Evolutionary conservation across 441 rosid species (phyloP), one percentile per base, ranked within the genome.

Genomic region (Breynia disticha): DNA sequence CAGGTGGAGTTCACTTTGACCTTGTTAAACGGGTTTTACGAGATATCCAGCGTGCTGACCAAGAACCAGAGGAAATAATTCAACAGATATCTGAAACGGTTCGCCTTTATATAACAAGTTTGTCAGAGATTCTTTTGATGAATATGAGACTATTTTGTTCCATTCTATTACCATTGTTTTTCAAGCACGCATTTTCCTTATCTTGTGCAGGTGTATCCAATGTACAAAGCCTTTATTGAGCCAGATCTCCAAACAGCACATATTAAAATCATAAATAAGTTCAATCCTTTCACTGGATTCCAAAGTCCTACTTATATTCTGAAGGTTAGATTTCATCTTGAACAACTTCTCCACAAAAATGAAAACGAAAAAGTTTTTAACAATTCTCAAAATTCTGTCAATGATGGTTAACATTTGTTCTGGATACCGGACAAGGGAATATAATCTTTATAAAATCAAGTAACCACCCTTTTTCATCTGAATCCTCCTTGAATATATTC

Each of bases 31-130:
- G 96, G 64, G 99, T 93, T 63, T 72, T 93, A 61, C 77, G 95
- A 35, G 99, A 89, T 67, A 93, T 93, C 70, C 97, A 89, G 72
- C 98, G 97, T 61, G 98, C 79, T 74, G 95, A 81, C 59, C 97
- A 88, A 74, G 97, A 86, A 68, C 98, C 98, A 66, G 95, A 91
- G 75, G 95, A 91, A 74, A 91, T 88, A 22, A 88, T 91, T 70
- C 98, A 88, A 61, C 98, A 88, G 70, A 86, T 91, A 48, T 91
- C 97, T 57, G 98, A 91, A 68, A 91, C 98, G 83, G 98, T 88
- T 65, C n/a, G n/a, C n/a, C n/a, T n/a, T n/a, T n/a, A n/a, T n/a
- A n/a, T n/a, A n/a, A n/a, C n/a, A n/a, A n/a, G n/a, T n/a, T n/a
- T n/a, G n/a, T n/a, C n/a, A n/a, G n/a, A n/a, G n/a, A n/a, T n/a